Conservation (phyloP, 805 yeast species). For the Wickerhamomyces chambardii region DNA sequence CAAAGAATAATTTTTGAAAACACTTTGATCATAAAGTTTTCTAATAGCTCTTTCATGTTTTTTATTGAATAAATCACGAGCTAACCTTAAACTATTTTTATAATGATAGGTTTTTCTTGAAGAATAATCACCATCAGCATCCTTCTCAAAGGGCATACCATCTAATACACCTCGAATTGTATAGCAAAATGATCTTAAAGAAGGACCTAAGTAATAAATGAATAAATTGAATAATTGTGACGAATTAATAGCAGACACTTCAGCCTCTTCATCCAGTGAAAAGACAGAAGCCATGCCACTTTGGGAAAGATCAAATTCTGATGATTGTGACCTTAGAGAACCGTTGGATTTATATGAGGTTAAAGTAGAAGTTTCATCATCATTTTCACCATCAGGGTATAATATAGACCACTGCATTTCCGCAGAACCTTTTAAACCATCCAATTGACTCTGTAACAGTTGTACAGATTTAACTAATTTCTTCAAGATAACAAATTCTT, state of each 20-base stretch:
- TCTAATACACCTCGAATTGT: constrained; percentile 54
- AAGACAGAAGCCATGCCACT: too few species aligned
- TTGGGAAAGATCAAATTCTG: not conserved
- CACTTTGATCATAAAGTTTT: constrained; percentile 35
- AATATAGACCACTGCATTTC: constrained; percentile 57
- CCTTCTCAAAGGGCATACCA: constrained; percentile 45
- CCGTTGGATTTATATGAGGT: constrained; percentile 1
- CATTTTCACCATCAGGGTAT: constrained; percentile 17
- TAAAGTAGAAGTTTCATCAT: not conserved
- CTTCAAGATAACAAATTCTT: constrained; percentile 35
- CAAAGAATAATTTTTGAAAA: constrained; percentile 5
- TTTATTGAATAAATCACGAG: constrained; percentile 43
- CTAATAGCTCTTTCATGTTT: constrained; percentile 52
- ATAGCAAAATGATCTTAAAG: constrained; percentile 54
- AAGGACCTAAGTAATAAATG: constrained; percentile 62
- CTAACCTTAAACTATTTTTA: constrained; percentile 35
- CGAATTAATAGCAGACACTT: constrained; percentile 14
- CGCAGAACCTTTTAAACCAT: constrained; percentile 60
- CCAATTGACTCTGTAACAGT: constrained; percentile 44
- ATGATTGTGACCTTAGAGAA: not conserved
- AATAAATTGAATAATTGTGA: constrained; percentile 53
- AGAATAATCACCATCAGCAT: constrained; percentile 16
- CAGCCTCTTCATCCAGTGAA: constrained; percentile 6
- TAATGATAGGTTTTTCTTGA: constrained; percentile 35
- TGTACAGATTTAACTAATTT: constrained; percentile 43